Evolutionary conservation across 495 filamentous ascomycete species (phyloP).

Genomic region (Letharia lupina): DNA sequence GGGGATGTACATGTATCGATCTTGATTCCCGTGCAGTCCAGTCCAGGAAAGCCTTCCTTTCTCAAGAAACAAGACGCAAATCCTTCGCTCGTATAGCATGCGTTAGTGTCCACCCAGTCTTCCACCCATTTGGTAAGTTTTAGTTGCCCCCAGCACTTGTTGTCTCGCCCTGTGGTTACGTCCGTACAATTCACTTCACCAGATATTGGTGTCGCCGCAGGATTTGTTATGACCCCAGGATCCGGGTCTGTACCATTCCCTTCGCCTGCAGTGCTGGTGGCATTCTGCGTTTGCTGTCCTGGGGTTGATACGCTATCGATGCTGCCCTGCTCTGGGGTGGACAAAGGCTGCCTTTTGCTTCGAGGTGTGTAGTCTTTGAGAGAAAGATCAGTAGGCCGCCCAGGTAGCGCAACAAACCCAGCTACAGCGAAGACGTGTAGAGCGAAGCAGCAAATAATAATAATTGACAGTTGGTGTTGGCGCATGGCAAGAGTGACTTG

Average conservation of each 20-base stretch:
- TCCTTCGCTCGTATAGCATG: constrained; percentile 14
- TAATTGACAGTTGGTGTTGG: neutral
- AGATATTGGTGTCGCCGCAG: neutral
- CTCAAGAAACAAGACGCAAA: constrained; percentile 22
- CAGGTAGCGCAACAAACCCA: neutral
- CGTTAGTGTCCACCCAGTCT: constrained; percentile 12
- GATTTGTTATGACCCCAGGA: constrained; percentile 14
- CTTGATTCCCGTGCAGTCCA: constrained; percentile 23
- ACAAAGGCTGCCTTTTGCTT: constrained; percentile 3
- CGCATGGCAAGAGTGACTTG: constrained; percentile 3
- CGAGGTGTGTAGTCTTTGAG: neutral
- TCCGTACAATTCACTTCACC: constrained; percentile 12
- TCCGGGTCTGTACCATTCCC: constrained; percentile 5
- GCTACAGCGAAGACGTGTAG: neutral
- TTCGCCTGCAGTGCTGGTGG: constrained; percentile 3
- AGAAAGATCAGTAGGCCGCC: neutral
- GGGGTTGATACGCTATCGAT: neutral
- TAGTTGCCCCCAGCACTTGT: constrained; percentile 21
- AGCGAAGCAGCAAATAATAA: neutral
- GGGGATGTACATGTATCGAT: constrained; percentile 19
- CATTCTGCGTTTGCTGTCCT: constrained; percentile 6
- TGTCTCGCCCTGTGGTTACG: constrained; percentile 16
- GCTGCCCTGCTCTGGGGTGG: constrained; percentile 3
- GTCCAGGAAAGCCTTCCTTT: constrained; percentile 15
- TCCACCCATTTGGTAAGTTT: constrained; percentile 16